Percentiles rank a stretch among this genome's conserved stretches.
Evolutionary conservation across 306 rosid genomes (phyloP).

Genomic region (Dryas octopetala): DNA sequence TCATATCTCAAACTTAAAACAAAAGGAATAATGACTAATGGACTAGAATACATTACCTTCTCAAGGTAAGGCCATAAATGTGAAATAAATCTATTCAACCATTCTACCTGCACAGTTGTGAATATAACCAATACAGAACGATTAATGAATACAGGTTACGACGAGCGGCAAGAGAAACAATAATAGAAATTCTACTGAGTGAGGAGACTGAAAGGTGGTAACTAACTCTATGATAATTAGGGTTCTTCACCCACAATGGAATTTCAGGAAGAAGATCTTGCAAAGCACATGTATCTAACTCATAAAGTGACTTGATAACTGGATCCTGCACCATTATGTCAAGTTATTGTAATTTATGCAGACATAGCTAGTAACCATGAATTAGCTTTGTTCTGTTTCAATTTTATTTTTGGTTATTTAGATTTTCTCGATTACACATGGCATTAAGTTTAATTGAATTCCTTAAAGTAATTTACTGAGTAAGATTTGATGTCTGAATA

Average conservation of each 20-base stretch:
- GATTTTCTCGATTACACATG: not conserved
- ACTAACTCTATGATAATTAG: slow-evolving; percentile 78
- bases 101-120: slow-evolving; percentile 59
- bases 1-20: slow-evolving; percentile 4
- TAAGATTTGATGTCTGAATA: not conserved
- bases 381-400: not conserved
- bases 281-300: slow-evolving; percentile 59
- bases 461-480: too few relatives aligned
- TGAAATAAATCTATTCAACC: slow-evolving; percentile 62
- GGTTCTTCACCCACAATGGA: slow-evolving; percentile 83
- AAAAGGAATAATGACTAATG: not conserved
- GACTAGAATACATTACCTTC: slow-evolving; percentile 42
- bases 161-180: not conserved
- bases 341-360: slow-evolving; percentile 22
- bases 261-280: slow-evolving; percentile 67
- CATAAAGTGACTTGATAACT: slow-evolving; percentile 49
- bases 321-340: slow-evolving; percentile 51
- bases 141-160: not conserved
- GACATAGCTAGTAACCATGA: not conserved
- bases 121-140: slow-evolving; percentile 13
- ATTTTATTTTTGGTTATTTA: not conserved
- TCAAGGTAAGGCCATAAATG: slow-evolving; percentile 75
- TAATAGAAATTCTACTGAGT: not conserved
- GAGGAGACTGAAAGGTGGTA: slow-evolving; percentile 15
- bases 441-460: not conserved